Evolutionary conservation across 495 filamentous ascomycete species (phyloP).

Genomic region (Pyrenula massariospora): DNA sequence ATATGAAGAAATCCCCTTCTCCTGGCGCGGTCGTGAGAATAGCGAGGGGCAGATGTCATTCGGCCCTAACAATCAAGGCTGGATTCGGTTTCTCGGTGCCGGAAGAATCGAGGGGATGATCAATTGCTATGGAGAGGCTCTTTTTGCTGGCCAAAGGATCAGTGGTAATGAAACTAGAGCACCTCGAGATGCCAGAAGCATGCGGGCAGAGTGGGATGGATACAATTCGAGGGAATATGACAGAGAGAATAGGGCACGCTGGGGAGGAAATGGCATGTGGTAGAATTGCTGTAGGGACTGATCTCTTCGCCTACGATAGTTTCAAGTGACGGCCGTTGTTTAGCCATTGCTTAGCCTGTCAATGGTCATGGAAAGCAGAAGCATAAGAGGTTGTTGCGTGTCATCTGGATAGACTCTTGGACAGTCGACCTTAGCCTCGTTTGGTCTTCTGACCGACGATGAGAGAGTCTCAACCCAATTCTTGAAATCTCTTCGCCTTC

Average conservation of each 20-base stretch:
- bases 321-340: too few relatives aligned
- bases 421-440: too few relatives aligned
- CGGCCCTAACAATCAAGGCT: background rate
- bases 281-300: too few relatives aligned
- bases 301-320: too few relatives aligned
- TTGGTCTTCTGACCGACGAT: too few relatives aligned
- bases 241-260: background rate
- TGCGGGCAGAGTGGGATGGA: conserved; percentile 1
- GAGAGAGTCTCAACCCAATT: too few relatives aligned
- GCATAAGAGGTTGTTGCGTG: too few relatives aligned
- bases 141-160: background rate
- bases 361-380: too few relatives aligned
- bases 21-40: conserved; percentile 1
- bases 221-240: background rate
- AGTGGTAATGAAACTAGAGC: background rate
- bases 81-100: background rate
- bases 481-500: too few relatives aligned
- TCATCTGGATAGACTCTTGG: too few relatives aligned
- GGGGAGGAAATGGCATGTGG: background rate
- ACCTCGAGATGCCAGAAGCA: background rate
- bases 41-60: background rate
- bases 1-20: background rate
- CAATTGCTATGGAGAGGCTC: conserved; percentile 1
- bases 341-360: too few relatives aligned
- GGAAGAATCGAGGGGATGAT: background rate